Evolutionary conservation across 2,329 filamentous ascomycete genomes (phyloP), one percentile per base, ranked within the genome.

Genomic region (Fusarium gaditjirri): DNA sequence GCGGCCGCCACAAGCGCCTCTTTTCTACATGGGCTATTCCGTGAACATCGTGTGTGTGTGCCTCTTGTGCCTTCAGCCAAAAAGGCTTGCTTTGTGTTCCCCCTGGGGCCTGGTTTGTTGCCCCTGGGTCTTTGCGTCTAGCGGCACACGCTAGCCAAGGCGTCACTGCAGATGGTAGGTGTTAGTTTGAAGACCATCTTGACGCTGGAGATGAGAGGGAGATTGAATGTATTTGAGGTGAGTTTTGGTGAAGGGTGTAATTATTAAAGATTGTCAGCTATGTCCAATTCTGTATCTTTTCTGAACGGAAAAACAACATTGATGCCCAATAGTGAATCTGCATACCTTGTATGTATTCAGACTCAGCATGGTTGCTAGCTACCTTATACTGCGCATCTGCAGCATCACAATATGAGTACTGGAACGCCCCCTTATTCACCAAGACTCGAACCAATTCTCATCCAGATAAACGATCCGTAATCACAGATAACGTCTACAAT

Each of bases 1-100:
- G 65, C 58, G 66, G 55, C 75, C 73, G 73, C 73, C 75, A 74
- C 75, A 74, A 72, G 66, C 73, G 71, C 69, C 65, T 61, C 71
- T 71, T 63, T 68, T 43, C 42, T 69, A 47, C 46, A 46, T 65
- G 64, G 31, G 59, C 46, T 64, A 57, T 58, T 56, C 58, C 52
- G 29, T 46, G 52, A 61, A 49, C 61, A 72, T 59, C n/a, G 23
- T 9, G 35, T 36, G 16, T 35, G 33, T 16, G 35, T 36, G 47
- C 27, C 41, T 58, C 38, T 68, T 60, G 54, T 50, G 65, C 52
- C 54, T 65, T 41, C 47, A 65, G 47, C 60, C 47, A 35, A 19
- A n/a, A 35, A 44, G 42, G 36, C 23, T 56, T 65, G 29, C 42
- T 47, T 42, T 55, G 47, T 19, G 49, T 42, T n/a, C 42, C 23